phyloP scores from a whole-genome alignment of 2,329 filamentous ascomycete species.

The Ophiostoma ulmi region DNA sequence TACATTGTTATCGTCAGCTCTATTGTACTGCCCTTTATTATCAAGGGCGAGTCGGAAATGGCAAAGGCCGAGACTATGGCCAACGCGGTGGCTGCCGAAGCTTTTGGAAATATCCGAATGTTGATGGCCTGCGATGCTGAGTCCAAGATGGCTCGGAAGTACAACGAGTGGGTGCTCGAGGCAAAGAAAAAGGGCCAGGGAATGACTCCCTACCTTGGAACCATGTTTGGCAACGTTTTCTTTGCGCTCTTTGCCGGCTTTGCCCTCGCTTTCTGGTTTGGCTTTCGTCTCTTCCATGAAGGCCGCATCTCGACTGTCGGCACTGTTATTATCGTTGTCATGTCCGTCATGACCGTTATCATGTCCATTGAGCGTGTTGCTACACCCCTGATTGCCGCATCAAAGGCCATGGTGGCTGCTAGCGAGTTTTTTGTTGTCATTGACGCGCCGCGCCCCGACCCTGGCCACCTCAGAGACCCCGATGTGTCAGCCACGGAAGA shows the following conservation, averaged over 20 bases:
- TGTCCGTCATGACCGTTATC: conserved; percentile 55
- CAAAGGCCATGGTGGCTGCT: conserved; percentile 54
- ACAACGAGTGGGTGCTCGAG: conserved; percentile 51
- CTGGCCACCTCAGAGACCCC: conserved; percentile 42
- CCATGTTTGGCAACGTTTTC: conserved; percentile 53
- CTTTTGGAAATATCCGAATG: conserved; percentile 56
- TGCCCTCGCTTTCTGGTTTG: conserved; percentile 59
- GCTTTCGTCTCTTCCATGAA: conserved; percentile 47
- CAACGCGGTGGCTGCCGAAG: conserved; percentile 56
- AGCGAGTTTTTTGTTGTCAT: conserved; percentile 55
- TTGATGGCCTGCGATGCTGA: conserved; percentile 60
- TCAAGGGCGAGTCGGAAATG: conserved; percentile 46
- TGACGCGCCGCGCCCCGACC: conserved; percentile 41
- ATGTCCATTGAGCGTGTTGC: conserved; percentile 54
- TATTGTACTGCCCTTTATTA: conserved; percentile 50
- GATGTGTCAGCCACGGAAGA: conserved; percentile 48
- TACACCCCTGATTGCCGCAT: conserved; percentile 53
- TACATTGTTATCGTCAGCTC: conserved; percentile 33
- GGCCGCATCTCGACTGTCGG: conserved; percentile 46
- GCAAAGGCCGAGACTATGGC: conserved; percentile 53
- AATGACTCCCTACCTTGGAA: conserved; percentile 47
- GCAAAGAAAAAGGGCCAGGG: conserved; percentile 46
- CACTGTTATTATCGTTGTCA: conserved; percentile 52
- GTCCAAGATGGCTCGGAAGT: conserved; percentile 48
- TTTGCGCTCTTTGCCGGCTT: conserved; percentile 51